A percentile compares a stretch with the other conserved stretches of the same genome.
Evolutionary conservation across 1,139 yeast species (phyloP).

Genomic region (Citeromyces hawaiiensis): DNA sequence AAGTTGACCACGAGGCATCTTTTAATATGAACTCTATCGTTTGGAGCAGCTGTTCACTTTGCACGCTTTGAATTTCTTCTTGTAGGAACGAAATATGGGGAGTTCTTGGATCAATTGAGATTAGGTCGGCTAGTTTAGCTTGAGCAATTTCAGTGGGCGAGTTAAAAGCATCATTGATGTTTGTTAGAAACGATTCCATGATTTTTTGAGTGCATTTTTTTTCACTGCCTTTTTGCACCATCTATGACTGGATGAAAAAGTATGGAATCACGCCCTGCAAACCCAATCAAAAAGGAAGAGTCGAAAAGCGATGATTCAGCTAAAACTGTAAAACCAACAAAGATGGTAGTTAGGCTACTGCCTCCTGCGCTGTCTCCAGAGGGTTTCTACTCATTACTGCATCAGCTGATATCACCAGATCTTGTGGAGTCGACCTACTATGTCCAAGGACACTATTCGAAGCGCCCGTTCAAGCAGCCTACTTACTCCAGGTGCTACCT

Average conservation of each 20-base stretch:
- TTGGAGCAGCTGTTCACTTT: not conserved
- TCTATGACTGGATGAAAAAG: not conserved
- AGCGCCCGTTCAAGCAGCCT: constrained; percentile 10
- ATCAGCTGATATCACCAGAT: constrained; percentile 8
- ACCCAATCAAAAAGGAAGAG: not conserved
- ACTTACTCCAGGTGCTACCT: constrained; percentile 13
- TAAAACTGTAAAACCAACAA: constrained; percentile 3
- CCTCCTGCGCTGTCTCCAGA: constrained; percentile 21
- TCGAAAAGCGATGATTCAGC: constrained; percentile 1
- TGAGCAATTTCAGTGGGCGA: not conserved
- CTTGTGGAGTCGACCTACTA: constrained; percentile 17
- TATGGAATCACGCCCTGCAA: not conserved
- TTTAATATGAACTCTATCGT: too few species aligned
- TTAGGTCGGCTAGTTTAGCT: not conserved
- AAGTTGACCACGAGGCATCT: constrained; percentile 36
- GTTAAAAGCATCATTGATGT: not conserved
- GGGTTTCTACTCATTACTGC: constrained; percentile 14
- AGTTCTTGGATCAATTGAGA: constrained; percentile 4
- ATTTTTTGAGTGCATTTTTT: too few species aligned
- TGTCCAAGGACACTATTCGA: constrained; percentile 19
- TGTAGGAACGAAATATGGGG: constrained; percentile 18
- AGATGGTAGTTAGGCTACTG: constrained; percentile 21
- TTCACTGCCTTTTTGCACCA: not conserved
- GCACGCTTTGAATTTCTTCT: constrained; percentile 12
- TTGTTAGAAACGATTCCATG: not conserved